phyloP scores from a whole-genome alignment of 768 basidiomycete species.

The Tricholoma saponaceum region DNA sequence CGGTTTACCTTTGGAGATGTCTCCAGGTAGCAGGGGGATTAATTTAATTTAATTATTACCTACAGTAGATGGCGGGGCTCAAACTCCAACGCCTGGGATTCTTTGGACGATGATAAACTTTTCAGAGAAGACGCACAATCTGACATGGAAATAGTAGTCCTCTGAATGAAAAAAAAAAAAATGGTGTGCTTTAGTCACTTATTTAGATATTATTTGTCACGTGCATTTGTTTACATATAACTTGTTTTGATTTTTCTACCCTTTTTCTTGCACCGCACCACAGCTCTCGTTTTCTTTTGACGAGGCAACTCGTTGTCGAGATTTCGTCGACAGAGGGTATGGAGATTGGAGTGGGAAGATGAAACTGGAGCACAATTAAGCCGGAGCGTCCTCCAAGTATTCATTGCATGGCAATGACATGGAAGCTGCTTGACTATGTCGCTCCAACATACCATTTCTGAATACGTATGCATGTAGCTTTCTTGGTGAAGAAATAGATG shows the following conservation, averaged over 20 bases:
- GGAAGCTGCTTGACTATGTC: conserved; percentile 73
- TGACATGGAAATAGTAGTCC: too few relatives aligned
- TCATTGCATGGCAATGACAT: conserved; percentile 37
- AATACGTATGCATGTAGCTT: background rate
- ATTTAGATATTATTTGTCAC: background rate
- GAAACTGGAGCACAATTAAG: conserved; percentile 64
- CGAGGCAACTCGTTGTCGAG: conserved; percentile 54
- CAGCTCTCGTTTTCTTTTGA: conserved; percentile 23
- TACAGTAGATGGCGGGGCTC: too few relatives aligned
- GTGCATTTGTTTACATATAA: background rate
- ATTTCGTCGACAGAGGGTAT: conserved; percentile 49
- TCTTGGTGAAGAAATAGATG: too few relatives aligned
- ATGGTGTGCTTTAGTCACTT: too few relatives aligned
- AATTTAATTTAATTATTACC: too few relatives aligned
- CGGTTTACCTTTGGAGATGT: too few relatives aligned
- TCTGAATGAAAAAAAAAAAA: too few relatives aligned
- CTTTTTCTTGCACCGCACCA: conserved; percentile 25
- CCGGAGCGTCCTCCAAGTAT: conserved; percentile 60
- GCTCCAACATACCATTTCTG: conserved; percentile 45
- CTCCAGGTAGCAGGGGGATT: too few relatives aligned
- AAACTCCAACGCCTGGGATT: too few relatives aligned
- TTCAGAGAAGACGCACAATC: too few relatives aligned
- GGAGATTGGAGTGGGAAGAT: conserved; percentile 39
- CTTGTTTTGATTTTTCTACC: conserved; percentile 2
- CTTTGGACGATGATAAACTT: too few relatives aligned